These are phyloP conservation scores for Cyberlindnera samutprakarnensis DNA, from an alignment of 805 yeast genomes.

Conservation along the genomic window DNA sequence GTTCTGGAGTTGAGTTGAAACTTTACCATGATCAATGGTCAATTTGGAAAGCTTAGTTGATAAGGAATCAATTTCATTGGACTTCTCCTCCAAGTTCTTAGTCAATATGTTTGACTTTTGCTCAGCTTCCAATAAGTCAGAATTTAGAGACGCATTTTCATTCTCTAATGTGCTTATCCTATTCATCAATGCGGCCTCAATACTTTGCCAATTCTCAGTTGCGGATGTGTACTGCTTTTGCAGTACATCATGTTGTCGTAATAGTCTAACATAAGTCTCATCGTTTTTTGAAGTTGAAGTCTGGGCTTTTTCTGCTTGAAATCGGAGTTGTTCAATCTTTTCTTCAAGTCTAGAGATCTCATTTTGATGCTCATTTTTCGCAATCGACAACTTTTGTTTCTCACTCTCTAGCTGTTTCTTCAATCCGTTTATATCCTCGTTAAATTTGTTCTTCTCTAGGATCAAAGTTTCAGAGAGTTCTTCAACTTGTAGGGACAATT, in stretches of 20 bases:
- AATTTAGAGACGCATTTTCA: conserved; percentile 33
- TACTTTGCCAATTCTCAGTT: conserved; percentile 74
- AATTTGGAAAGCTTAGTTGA: conserved; percentile 14
- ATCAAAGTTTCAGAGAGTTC: conserved; percentile 17
- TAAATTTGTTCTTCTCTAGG: conserved; percentile 16
- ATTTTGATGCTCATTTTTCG: conserved; percentile 18
- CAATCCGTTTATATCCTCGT: conserved; percentile 23
- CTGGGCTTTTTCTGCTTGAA: conserved; percentile 44
- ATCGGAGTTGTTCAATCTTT: conserved; percentile 60
- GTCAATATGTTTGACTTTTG: conserved; percentile 23
- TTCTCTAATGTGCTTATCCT: conserved; percentile 38
- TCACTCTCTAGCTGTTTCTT: conserved; percentile 28
- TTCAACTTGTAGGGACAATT: conserved; percentile 21
- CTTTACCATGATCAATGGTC: conserved; percentile 19
- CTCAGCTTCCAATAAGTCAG: conserved; percentile 18
- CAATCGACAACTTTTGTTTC: conserved; percentile 23
- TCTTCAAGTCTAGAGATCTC: conserved; percentile 59
- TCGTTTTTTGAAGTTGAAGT: conserved; percentile 23
- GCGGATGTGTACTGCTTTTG: conserved; percentile 71
- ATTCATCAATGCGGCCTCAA: conserved; percentile 57
- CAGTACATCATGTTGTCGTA: conserved; percentile 44
- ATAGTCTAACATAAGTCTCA: conserved; percentile 34
- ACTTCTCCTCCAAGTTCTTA: conserved; percentile 24
- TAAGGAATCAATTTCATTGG: conserved; percentile 17
- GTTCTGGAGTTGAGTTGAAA: conserved; percentile 14